These are phyloP conservation scores for Xerocomus potaroensis DNA, from an alignment of 768 basidiomycete species.

Conservation along the genomic window DNA sequence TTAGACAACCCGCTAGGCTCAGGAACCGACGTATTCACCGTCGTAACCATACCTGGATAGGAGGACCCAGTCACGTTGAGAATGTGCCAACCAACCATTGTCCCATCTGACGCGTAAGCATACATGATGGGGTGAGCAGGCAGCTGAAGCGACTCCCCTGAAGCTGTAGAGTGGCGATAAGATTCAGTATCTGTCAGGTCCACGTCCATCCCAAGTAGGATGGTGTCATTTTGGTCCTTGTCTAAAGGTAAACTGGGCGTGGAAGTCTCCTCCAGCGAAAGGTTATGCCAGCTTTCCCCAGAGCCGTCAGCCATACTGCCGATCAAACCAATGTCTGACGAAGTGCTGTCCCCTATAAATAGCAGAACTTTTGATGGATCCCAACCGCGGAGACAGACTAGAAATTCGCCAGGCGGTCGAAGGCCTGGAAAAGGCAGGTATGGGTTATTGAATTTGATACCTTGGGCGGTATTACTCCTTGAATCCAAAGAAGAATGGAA, in stretches of 20 bases:
- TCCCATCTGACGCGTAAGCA: slow-evolving; percentile 76
- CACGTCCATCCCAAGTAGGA: slow-evolving; percentile 57
- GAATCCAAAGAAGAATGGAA: slow-evolving; percentile 38
- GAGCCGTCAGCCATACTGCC: slow-evolving; percentile 28
- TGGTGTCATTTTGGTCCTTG: slow-evolving; percentile 64
- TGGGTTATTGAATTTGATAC: slow-evolving; percentile 37
- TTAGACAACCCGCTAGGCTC: slow-evolving; percentile 4
- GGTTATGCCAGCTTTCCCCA: slow-evolving; percentile 40
- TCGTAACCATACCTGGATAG: slow-evolving; percentile 53
- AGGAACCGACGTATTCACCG: slow-evolving; percentile 10
- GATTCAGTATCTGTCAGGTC: slow-evolving; percentile 56
- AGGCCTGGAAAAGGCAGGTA: slow-evolving; percentile 43
- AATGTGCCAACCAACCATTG: slow-evolving; percentile 67
- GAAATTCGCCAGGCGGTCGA: slow-evolving; percentile 42
- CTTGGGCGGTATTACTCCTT: slow-evolving; percentile 36
- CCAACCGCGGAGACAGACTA: slow-evolving; percentile 40
- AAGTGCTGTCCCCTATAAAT: slow-evolving; percentile 47
- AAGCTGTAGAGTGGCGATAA: slow-evolving; percentile 35
- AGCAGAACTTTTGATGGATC: slow-evolving; percentile 39
- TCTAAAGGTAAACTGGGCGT: slow-evolving; percentile 63
- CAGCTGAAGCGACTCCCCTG: slow-evolving; percentile 39
- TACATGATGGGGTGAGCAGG: slow-evolving; percentile 63
- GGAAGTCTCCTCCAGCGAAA: slow-evolving; percentile 47
- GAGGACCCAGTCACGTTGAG: slow-evolving; percentile 49
- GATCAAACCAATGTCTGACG: slow-evolving; percentile 47